Evolutionary conservation across 371 early-diverging fungal species (phyloP).

Genomic region (Actinomucor elegans): DNA sequence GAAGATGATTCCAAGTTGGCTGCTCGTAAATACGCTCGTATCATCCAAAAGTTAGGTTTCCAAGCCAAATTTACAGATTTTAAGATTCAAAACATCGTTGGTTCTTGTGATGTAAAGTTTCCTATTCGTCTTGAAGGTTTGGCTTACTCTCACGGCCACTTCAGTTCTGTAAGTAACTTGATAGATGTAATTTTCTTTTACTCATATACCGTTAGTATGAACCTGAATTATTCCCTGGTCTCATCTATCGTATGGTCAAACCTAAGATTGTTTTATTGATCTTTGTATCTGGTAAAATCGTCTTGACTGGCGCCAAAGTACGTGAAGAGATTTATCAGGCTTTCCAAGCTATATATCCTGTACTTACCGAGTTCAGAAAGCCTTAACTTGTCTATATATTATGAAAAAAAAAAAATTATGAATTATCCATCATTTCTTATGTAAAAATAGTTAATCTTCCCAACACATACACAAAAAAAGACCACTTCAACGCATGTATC

Average conservation of each 20-base stretch:
- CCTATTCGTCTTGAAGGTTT: slow-evolving; percentile 99
- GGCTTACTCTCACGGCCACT: slow-evolving; percentile 97
- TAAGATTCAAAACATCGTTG: slow-evolving; percentile 99
- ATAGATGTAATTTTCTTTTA: background rate
- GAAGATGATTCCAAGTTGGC: slow-evolving; percentile 98
- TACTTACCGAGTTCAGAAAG: slow-evolving; percentile 89
- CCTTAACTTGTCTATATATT: too few relatives aligned
- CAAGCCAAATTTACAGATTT: slow-evolving; percentile 99
- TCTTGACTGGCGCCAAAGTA: slow-evolving; percentile 99
- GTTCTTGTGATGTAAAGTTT: slow-evolving; percentile 99
- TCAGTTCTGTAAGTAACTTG: slow-evolving; percentile 84
- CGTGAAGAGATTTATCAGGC: slow-evolving; percentile 99
- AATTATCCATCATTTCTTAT: background rate
- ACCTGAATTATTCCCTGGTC: slow-evolving; percentile 99
- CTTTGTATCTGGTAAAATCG: slow-evolving; percentile 99
- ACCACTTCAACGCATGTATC: background rate
- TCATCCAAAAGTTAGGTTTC: slow-evolving; percentile 99
- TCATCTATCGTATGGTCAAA: slow-evolving; percentile 99
- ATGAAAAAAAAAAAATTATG: slow-evolving; percentile 11
- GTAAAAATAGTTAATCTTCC: slow-evolving; percentile 3
- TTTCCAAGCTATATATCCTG: slow-evolving; percentile 99
- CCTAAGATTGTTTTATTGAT: slow-evolving; percentile 99
- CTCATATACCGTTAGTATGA: slow-evolving; percentile 79
- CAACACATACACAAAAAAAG: background rate
- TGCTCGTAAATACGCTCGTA: slow-evolving; percentile 99